A percentile compares a stretch with the other conserved stretches of the same genome.
Conservation (phyloP, 2,329 filamentous ascomycete species). For the Arthrobotrys pseudoclavata region DNA sequence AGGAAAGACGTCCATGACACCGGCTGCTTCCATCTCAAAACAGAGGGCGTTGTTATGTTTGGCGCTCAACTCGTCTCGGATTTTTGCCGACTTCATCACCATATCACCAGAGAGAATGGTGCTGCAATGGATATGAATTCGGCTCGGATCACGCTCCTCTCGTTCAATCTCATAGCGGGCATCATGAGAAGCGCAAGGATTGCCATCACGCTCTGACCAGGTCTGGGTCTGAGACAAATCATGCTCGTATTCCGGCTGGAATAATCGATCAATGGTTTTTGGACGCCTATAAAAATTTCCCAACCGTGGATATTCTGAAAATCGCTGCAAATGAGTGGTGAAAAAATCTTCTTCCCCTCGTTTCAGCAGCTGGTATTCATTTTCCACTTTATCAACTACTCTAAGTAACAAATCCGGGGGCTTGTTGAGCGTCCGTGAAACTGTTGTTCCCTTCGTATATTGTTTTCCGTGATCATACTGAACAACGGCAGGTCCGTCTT, state of each 20-base stretch:
- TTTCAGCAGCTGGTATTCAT: not conserved
- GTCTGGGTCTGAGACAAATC: too few species aligned
- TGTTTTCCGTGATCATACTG: conserved; percentile 18
- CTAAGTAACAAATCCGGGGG: not conserved
- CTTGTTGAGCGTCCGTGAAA: conserved; percentile 13
- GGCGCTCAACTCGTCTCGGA: conserved; percentile 1
- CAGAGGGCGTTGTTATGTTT: conserved; percentile 14
- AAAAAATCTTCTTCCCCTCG: not conserved
- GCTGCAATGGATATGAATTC: not conserved
- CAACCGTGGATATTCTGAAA: too few species aligned
- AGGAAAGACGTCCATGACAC: conserved; percentile 64
- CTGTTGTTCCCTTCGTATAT: not conserved
- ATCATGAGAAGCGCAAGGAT: too few species aligned
- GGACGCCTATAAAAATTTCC: not conserved
- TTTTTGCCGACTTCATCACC: conserved; percentile 7
- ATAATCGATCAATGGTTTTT: conserved; percentile 4
- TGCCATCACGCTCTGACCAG: too few species aligned
- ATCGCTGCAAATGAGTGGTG: not conserved
- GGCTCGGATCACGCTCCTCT: not conserved
- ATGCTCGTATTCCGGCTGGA: not conserved
- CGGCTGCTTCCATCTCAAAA: conserved; percentile 31
- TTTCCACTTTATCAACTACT: not conserved
- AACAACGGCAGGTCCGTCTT: conserved; percentile 1
- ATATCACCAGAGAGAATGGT: conserved; percentile 22
- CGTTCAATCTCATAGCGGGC: too few species aligned